Conservation (phyloP, 2,329 filamentous ascomycete genomes). For the Exophiala lecanii-corni region DNA sequence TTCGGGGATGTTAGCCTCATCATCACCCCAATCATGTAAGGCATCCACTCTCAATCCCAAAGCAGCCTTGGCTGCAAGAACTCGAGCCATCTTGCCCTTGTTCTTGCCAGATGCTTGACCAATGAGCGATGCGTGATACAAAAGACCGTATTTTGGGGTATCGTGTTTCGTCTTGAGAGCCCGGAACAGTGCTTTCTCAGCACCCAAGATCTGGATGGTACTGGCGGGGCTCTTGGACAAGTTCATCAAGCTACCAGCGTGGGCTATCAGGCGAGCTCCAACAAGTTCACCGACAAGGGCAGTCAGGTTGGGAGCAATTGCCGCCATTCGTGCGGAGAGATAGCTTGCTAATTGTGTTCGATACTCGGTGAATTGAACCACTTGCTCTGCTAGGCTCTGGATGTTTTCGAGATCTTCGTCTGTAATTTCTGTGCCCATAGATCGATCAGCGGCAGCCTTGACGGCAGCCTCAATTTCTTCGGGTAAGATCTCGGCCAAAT, state of each 20-base stretch:
- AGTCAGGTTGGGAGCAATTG: constrained; percentile 93
- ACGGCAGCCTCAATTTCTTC: constrained; percentile 91
- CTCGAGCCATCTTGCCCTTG: constrained; percentile 98
- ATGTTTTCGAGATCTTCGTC: constrained; percentile 92
- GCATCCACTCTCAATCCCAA: constrained; percentile 92
- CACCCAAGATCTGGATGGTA: constrained; percentile 96
- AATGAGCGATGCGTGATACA: constrained; percentile 88
- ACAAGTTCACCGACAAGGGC: constrained; percentile 89
- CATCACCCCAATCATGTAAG: constrained; percentile 69
- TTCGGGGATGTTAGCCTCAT: constrained; percentile 62
- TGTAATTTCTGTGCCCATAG: constrained; percentile 97
- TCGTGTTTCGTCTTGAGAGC: constrained; percentile 99
- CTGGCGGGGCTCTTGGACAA: constrained; percentile 91
- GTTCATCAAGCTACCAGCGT: constrained; percentile 89
- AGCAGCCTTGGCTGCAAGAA: constrained; percentile 88
- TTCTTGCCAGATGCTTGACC: constrained; percentile 96
- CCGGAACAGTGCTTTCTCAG: constrained; percentile 97
- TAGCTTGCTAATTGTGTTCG: constrained; percentile 83
- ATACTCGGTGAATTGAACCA: constrained; percentile 87
- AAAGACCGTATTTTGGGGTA: constrained; percentile 95
- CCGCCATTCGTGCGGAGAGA: constrained; percentile 88
- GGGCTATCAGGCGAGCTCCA: constrained; percentile 88
- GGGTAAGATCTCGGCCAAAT: constrained; percentile 85
- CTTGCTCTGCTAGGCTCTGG: constrained; percentile 83
- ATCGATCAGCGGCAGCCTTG: constrained; percentile 91